Evolutionary conservation across 164 flowering plant genomes (phyloP).

Genomic region (Amborella trichopoda): DNA sequence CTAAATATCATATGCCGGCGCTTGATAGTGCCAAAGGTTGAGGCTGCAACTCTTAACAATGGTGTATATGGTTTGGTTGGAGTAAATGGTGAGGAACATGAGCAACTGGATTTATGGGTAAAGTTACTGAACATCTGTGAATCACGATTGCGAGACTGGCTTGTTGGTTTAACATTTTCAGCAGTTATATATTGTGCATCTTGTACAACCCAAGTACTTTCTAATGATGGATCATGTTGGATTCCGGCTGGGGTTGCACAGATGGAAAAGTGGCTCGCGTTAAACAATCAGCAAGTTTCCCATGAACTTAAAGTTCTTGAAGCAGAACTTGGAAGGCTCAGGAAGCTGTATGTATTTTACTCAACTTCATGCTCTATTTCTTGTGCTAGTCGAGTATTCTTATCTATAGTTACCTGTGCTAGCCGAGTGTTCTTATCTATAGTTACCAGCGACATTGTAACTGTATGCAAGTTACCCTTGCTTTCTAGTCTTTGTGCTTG

Average conservation of each 20-base stretch:
- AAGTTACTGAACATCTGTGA: constrained; percentile 39
- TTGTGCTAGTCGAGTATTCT: not conserved
- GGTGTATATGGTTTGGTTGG: constrained; percentile 10
- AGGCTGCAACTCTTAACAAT: constrained; percentile 21
- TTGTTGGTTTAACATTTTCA: constrained; percentile 45
- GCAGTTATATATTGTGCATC: constrained; percentile 19
- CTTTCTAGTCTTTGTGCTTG: not conserved
- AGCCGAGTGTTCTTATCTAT: not conserved
- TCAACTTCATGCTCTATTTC: not conserved
- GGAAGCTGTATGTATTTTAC: constrained; percentile 27
- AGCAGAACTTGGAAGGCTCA: constrained; percentile 24
- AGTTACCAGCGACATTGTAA: not conserved
- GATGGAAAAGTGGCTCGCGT: constrained; percentile 65
- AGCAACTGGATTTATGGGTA: constrained; percentile 31
- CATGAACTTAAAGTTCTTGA: constrained; percentile 32
- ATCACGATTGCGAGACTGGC: constrained; percentile 64
- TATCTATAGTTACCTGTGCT: not conserved
- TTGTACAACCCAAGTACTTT: constrained; percentile 9
- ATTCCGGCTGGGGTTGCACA: constrained; percentile 58
- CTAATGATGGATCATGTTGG: constrained; percentile 24
- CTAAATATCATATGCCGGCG: constrained; percentile 60
- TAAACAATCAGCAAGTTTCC: constrained; percentile 15
- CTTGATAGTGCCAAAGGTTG: constrained; percentile 34
- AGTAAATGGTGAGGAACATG: constrained; percentile 18
- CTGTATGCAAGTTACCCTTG: not conserved